These are phyloP conservation scores for Alternaria gansuensis DNA, from an alignment of 2,329 filamentous ascomycete species.

Conservation along the genomic window DNA sequence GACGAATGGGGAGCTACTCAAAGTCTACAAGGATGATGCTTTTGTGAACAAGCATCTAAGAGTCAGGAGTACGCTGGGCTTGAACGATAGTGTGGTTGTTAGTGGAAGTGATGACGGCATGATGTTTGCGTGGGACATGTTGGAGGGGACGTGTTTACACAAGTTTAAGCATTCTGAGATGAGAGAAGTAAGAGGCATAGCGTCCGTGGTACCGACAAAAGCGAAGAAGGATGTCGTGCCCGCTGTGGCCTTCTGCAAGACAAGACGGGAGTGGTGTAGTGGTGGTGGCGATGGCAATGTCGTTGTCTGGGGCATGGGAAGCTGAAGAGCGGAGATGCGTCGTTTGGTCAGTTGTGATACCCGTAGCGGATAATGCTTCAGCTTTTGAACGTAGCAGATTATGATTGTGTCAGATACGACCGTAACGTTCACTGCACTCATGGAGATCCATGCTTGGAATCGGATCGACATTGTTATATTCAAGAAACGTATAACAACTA, in stretches of 20 bases:
- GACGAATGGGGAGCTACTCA: conserved; percentile 74
- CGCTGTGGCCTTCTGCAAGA: conserved; percentile 59
- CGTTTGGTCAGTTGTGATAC: conserved; percentile 9
- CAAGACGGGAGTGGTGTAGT: conserved; percentile 59
- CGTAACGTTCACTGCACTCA: not conserved
- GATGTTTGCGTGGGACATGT: conserved; percentile 83
- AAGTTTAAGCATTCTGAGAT: conserved; percentile 61
- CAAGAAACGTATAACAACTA: conserved; percentile 9
- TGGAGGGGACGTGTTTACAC: conserved; percentile 74
- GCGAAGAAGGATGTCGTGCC: conserved; percentile 58
- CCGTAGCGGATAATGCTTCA: not conserved
- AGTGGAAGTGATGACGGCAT: conserved; percentile 81
- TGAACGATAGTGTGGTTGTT: conserved; percentile 78
- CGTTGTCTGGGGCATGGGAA: conserved; percentile 46
- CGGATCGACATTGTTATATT: not conserved
- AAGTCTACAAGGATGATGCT: conserved; percentile 69
- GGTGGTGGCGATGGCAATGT: conserved; percentile 60
- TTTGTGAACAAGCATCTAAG: conserved; percentile 74
- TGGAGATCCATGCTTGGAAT: not conserved
- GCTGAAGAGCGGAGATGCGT: not conserved
- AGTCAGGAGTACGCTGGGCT: conserved; percentile 78
- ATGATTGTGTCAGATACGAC: not conserved
- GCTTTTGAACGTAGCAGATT: not conserved
- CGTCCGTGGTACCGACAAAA: conserved; percentile 44
- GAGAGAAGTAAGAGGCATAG: conserved; percentile 37